Percentiles rank a stretch among this genome's conserved stretches.
These are phyloP conservation scores for Mychonastes homosphaera DNA, from an alignment of 139 green algal genomes.

Conservation along the genomic window DNA sequence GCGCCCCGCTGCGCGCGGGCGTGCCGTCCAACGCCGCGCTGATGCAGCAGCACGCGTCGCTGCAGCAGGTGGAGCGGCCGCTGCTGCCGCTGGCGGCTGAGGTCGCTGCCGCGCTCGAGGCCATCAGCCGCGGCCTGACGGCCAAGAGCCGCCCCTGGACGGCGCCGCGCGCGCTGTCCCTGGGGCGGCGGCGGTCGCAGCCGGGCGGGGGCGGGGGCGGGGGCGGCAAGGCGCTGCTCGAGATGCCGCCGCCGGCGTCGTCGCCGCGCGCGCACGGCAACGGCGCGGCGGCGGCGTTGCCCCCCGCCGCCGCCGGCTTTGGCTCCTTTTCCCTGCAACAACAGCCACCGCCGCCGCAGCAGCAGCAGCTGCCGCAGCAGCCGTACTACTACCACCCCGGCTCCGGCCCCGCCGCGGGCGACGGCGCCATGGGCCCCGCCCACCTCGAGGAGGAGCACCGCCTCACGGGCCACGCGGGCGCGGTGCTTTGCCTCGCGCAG, in stretches of 20 bases:
- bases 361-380: too few relatives aligned
- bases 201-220: neutral
- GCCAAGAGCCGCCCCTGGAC: conserved; percentile 35
- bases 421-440: neutral
- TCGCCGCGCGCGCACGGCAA: too few relatives aligned
- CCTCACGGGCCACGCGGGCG: conserved; percentile 54
- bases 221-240: conserved; percentile 7
- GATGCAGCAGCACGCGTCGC: neutral
- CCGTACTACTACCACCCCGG: too few relatives aligned
- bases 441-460: conserved; percentile 36
- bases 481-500: conserved; percentile 45
- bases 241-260: conserved; percentile 1
- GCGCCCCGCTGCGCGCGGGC: conserved; percentile 28
- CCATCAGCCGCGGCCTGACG: conserved; percentile 33
- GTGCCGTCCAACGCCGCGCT: conserved; percentile 13
- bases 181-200: neutral
- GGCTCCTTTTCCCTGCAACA: too few relatives aligned
- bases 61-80: too few relatives aligned
- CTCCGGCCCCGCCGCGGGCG: too few relatives aligned
- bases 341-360: too few relatives aligned
- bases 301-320: too few relatives aligned
- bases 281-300: too few relatives aligned
- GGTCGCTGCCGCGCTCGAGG: conserved; percentile 52
- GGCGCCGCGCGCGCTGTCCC: neutral
- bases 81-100: conserved; percentile 15